These are phyloP conservation scores for Gloeopeniophorella convolvens DNA, from an alignment of 768 basidiomycete genomes.

Conservation along the genomic window DNA sequence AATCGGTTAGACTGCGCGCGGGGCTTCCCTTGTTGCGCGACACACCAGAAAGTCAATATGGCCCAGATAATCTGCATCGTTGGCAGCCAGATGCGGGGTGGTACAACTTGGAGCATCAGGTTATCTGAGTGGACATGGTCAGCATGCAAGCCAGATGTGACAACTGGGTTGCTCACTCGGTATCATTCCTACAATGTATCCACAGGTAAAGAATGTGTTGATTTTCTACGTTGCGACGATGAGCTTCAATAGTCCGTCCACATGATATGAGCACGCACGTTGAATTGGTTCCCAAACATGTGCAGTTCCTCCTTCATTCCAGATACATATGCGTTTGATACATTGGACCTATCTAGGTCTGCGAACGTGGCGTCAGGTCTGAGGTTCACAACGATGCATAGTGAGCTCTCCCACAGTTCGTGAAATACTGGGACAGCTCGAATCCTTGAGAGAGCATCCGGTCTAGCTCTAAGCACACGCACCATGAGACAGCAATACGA, in stretches of 20 bases:
- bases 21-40: too few species aligned
- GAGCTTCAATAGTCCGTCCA: neutral
- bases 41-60: constrained; percentile 55
- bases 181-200: constrained; percentile 71
- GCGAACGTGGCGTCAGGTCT: constrained; percentile 11
- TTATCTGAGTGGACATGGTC: constrained; percentile 39
- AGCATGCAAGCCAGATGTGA: neutral
- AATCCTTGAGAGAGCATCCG: neutral
- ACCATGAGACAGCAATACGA: constrained; percentile 71
- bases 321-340: constrained; percentile 71
- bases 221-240: constrained; percentile 40
- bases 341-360: constrained; percentile 66
- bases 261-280: constrained; percentile 30
- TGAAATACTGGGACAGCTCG: constrained; percentile 45
- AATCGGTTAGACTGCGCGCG: too few species aligned
- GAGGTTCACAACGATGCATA: neutral
- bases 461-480: neutral
- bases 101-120: constrained; percentile 55
- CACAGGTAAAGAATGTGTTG: constrained; percentile 66
- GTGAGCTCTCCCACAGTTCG: constrained; percentile 42
- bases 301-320: constrained; percentile 69
- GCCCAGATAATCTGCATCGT: constrained; percentile 61
- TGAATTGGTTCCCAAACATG: constrained; percentile 60
- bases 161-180: constrained; percentile 38
- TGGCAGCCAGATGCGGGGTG: constrained; percentile 63